Evolutionary conservation across 768 basidiomycete species (phyloP).

Genomic region (Suillus plorans): DNA sequence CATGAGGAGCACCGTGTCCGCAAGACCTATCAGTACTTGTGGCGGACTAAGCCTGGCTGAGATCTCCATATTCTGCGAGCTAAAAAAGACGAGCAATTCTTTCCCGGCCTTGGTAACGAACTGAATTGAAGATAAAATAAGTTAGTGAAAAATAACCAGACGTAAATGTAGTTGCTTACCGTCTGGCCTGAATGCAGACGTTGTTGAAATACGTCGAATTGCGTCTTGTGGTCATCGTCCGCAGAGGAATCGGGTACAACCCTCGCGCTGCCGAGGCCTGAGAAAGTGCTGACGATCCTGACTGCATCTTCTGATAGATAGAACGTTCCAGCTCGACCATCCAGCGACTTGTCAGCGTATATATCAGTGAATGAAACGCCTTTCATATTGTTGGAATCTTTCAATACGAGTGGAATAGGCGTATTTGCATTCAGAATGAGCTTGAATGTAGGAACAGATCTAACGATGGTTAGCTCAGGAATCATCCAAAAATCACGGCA

Average conservation of each 20-base stretch:
- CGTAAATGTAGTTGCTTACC: conserved; percentile 35
- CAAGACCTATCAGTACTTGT: conserved; percentile 40
- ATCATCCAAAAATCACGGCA: background rate
- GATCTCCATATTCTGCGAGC: conserved; percentile 47
- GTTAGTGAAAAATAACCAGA: background rate
- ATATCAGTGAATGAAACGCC: conserved; percentile 37
- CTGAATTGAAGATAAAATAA: conserved; percentile 32
- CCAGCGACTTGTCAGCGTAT: conserved; percentile 34
- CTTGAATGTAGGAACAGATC: conserved; percentile 37
- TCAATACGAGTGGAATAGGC: conserved; percentile 50
- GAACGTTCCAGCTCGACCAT: conserved; percentile 59
- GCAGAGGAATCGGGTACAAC: conserved; percentile 41
- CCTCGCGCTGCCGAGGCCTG: conserved; percentile 49
- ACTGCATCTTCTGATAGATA: conserved; percentile 48
- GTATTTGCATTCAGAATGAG: conserved; percentile 51
- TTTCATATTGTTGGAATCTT: conserved; percentile 37
- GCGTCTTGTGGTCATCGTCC: conserved; percentile 40
- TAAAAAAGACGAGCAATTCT: conserved; percentile 58
- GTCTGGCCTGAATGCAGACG: conserved; percentile 53
- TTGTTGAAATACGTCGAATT: conserved; percentile 49
- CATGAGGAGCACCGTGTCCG: conserved; percentile 49
- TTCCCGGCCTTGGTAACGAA: conserved; percentile 55
- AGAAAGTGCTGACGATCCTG: conserved; percentile 52
- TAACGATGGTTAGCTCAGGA: conserved; percentile 8
- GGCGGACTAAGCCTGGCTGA: conserved; percentile 53